These are phyloP conservation scores for Phallus indusiatus DNA, from an alignment of 768 basidiomycete genomes.

Conservation along the genomic window DNA sequence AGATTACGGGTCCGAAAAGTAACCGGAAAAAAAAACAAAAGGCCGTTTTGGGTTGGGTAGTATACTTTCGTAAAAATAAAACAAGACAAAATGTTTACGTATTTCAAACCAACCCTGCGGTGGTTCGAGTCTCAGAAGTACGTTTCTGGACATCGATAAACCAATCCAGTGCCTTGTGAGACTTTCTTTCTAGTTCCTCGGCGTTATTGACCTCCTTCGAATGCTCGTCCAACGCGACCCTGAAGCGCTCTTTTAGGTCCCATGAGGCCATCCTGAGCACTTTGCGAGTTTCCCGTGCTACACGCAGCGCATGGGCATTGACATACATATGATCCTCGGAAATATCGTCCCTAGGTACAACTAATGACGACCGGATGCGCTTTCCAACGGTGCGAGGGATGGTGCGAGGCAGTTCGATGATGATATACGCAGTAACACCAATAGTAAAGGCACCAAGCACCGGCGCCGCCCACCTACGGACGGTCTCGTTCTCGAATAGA, in stretches of 20 bases:
- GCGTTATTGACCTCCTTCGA: slow-evolving; percentile 65
- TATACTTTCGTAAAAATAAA: neutral
- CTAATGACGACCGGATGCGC: slow-evolving; percentile 60
- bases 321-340: slow-evolving; percentile 48
- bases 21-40: neutral
- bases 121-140: slow-evolving; percentile 8
- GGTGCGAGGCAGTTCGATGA: slow-evolving; percentile 79
- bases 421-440: slow-evolving; percentile 69
- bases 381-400: slow-evolving; percentile 88
- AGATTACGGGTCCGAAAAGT: neutral
- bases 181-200: slow-evolving; percentile 66
- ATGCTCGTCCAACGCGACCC: slow-evolving; percentile 69
- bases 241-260: slow-evolving; percentile 81
- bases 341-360: slow-evolving; percentile 33
- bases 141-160: slow-evolving; percentile 48
- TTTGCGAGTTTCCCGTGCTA: slow-evolving; percentile 83
- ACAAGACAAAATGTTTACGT: neutral
- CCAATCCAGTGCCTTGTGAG: slow-evolving; percentile 61
- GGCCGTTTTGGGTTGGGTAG: too few relatives aligned
- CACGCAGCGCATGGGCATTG: slow-evolving; percentile 55
- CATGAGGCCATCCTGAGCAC: slow-evolving; percentile 84
- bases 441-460: slow-evolving; percentile 67
- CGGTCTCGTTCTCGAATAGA: slow-evolving; percentile 67
- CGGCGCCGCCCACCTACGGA: slow-evolving; percentile 83
- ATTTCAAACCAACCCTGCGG: neutral